Evolutionary conservation across 139 green algal genomes (phyloP).

Genomic region (Mesotaenium endlicherianum): DNA sequence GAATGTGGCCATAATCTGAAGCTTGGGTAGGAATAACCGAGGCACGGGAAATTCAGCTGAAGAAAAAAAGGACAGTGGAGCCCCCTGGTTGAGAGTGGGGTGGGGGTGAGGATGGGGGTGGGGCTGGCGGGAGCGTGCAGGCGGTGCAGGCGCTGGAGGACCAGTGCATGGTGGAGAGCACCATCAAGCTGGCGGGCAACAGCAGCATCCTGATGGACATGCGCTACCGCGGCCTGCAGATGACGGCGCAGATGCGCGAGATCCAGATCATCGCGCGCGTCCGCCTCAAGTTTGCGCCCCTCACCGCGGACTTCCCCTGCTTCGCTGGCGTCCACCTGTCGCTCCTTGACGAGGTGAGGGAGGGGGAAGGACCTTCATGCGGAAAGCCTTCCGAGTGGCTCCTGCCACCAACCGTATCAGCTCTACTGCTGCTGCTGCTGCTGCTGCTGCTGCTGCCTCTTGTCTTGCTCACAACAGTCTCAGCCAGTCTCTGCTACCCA

Average conservation of each 20-base stretch:
- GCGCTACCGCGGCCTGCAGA: not conserved
- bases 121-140: no score
- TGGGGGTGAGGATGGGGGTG: no score
- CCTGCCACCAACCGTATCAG: not conserved
- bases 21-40: no score
- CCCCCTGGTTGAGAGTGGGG: no score
- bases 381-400: not conserved
- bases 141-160: conserved; percentile 1
- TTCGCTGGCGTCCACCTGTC: not conserved
- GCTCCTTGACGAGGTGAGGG: not conserved
- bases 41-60: no score
- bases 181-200: not conserved
- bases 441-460: no score
- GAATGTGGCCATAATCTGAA: no score
- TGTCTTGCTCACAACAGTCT: no score
- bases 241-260: not conserved
- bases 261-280: not conserved
- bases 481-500: no score
- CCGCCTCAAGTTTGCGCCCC: not conserved
- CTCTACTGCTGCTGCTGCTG: not conserved
- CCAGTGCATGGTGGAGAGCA: not conserved
- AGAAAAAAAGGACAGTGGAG: no score
- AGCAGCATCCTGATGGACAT: not conserved
- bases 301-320: not conserved
- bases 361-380: no score